Evolutionary conservation across 495 filamentous ascomycete genomes (phyloP).

Genomic region (Aspergillus diversus): DNA sequence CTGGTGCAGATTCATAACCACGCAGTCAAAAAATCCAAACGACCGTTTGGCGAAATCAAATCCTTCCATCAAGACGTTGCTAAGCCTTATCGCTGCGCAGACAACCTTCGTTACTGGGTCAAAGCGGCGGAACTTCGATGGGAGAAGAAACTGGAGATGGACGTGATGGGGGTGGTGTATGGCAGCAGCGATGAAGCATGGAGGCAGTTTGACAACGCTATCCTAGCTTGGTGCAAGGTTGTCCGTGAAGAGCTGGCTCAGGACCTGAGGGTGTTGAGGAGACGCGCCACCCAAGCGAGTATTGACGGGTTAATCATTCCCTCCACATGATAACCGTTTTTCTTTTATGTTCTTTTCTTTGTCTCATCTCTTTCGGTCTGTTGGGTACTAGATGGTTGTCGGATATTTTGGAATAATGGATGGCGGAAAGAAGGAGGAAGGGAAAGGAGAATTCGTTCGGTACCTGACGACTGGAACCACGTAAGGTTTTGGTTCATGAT

Average conservation of each 20-base stretch:
- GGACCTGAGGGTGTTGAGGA: constrained; percentile 16
- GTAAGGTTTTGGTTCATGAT: constrained; percentile 22
- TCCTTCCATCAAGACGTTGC: constrained; percentile 84
- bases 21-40: constrained; percentile 78
- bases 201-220: constrained; percentile 77
- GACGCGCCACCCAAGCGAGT: constrained; percentile 22
- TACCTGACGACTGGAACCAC: constrained; percentile 26
- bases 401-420: constrained; percentile 8
- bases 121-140: constrained; percentile 95
- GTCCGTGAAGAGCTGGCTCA: constrained; percentile 75
- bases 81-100: constrained; percentile 91
- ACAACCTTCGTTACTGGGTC: constrained; percentile 93
- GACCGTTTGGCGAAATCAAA: constrained; percentile 89
- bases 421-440: constrained; percentile 1
- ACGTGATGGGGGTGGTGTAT: constrained; percentile 85
- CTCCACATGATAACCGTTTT: constrained; percentile 9
- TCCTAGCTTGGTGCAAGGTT: constrained; percentile 75
- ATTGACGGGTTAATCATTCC: constrained; percentile 20
- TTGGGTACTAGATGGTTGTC: not conserved
- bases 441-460: constrained; percentile 6
- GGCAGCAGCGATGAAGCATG: constrained; percentile 66
- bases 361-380: not conserved
- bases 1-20: constrained; percentile 89
- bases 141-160: constrained; percentile 83
- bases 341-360: constrained; percentile 4